Conservation (phyloP, 2,329 filamentous ascomycete species). For the Mycosphaerella sp. region DNA sequence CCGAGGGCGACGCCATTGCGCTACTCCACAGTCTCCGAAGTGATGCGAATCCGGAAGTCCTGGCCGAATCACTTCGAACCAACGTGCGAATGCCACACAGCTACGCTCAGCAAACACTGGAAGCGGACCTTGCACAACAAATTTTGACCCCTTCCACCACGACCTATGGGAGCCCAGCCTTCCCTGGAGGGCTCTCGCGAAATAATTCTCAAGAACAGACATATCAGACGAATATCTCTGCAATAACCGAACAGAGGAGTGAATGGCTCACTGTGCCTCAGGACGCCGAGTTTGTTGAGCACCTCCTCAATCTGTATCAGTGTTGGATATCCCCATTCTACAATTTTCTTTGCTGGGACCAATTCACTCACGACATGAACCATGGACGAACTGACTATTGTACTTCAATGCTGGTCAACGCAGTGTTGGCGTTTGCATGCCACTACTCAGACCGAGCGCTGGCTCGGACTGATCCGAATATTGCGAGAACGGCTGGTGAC, state of each 20-base stretch:
- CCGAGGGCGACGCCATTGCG: constrained; percentile 41
- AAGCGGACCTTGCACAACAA: constrained; percentile 31
- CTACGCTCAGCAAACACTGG: constrained; percentile 30
- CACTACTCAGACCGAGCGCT: constrained; percentile 54
- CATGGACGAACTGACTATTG: constrained; percentile 59
- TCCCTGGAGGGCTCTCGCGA: constrained; percentile 13
- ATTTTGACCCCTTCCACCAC: constrained; percentile 20
- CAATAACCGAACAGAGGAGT: constrained; percentile 8
- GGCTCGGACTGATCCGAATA: constrained; percentile 56
- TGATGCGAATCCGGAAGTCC: constrained; percentile 36
- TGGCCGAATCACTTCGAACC: constrained; percentile 39
- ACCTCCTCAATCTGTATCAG: constrained; percentile 34
- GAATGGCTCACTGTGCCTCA: constrained; percentile 32
- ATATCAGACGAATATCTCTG: constrained; percentile 3
- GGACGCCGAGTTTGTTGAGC: constrained; percentile 34
- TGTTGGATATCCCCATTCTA: constrained; percentile 68
- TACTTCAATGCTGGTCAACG: constrained; percentile 45
- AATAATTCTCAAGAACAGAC: constrained; percentile 19
- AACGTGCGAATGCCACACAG: constrained; percentile 35
- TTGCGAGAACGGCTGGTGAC: constrained; percentile 62
- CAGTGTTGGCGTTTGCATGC: constrained; percentile 33
- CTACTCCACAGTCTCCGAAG: constrained; percentile 41
- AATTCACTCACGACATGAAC: constrained; percentile 61
- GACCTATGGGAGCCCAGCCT: constrained; percentile 7
- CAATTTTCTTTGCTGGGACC: constrained; percentile 64